Evolutionary conservation across 1,284 basidiomycete genomes (phyloP).

Genomic region (Somion occarium): DNA sequence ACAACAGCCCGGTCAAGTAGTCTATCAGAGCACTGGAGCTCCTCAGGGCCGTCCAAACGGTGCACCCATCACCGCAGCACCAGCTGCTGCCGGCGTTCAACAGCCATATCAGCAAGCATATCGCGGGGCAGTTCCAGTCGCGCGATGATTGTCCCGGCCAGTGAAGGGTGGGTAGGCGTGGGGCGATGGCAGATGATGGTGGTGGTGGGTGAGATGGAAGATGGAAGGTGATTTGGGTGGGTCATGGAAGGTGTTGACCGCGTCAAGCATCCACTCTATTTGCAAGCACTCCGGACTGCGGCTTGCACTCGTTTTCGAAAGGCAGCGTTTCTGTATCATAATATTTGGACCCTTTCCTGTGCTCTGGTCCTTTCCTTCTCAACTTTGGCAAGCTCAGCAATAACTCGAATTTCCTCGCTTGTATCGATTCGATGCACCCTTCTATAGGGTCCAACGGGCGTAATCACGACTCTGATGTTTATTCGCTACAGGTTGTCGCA

Average conservation of each 20-base stretch:
- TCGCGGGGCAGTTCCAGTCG: conserved; percentile 28
- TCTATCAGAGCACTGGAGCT: conserved; percentile 26
- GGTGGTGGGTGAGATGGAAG: neutral
- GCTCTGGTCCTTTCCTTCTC: neutral
- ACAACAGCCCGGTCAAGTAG: conserved; percentile 19
- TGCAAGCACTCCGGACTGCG: neutral
- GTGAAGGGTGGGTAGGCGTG: conserved; percentile 1
- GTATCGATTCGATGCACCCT: neutral
- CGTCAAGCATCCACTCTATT: neutral
- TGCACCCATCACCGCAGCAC: conserved; percentile 14
- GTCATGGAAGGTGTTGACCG: neutral
- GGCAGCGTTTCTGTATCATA: neutral
- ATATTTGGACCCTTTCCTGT: neutral
- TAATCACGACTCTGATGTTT: neutral
- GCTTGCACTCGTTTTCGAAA: too few relatives aligned
- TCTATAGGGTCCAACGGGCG: neutral
- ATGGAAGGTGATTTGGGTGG: neutral
- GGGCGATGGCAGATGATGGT: conserved; percentile 1
- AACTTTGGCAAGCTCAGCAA: neutral
- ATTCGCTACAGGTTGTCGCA: neutral
- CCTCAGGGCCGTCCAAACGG: conserved; percentile 26
- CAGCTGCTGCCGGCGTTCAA: conserved; percentile 5
- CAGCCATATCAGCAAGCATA: conserved; percentile 23
- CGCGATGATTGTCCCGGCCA: conserved; percentile 21
- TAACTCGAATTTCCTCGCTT: neutral